Evolutionary conservation across 2,329 filamentous ascomycete genomes (phyloP), one percentile per base, ranked within the genome.

Genomic region (Trichophyton simii): DNA sequence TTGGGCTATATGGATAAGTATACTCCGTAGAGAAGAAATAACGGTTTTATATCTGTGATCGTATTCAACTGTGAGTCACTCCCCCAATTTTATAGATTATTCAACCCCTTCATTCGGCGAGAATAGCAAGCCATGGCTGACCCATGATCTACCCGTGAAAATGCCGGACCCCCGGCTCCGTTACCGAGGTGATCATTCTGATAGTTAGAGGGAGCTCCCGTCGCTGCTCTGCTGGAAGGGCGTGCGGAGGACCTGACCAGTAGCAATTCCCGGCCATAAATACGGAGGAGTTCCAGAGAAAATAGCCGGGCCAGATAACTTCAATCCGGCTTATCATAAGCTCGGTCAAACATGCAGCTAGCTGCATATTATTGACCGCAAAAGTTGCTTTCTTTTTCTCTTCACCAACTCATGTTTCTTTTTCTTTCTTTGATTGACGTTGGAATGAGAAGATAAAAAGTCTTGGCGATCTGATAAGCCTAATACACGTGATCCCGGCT

Each of bases 381-480:
- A 38, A 38, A 9, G 34, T 38, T 38, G 34, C 34, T 38, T 11
- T 38, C 34, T 38, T 38, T 38, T 38, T 38, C 34, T 38, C 0
- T 36, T 36, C 9, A 15, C 4, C 41, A 5, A n/a, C 5, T 15
- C n/a, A n/a, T 34, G 31, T 46, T n/a, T 3, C 18, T 59, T 38
- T 42, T 61, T 7, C 15, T 55, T 52, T 54, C n/a, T 44, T 9
- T 20, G 42, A 52, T 54, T 42, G 34, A 6, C 20, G 6, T 58
- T 61, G 15, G 25, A 57, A 36, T 11, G 11, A n/a, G 25, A 15
- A 41, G 36, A 41, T 44, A 25, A 44, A n/a, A 25, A 46, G 58
- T 25, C 22, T 54, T 58, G 48, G 41, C 52, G 44, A 65, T 65
- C 64, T 54, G 64, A 65, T 65, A 65, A 65, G 20, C 28, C 9